Evolutionary conservation across 352 stramenopile genomes (phyloP).

Genomic region (Globisporangium cederbergense): DNA sequence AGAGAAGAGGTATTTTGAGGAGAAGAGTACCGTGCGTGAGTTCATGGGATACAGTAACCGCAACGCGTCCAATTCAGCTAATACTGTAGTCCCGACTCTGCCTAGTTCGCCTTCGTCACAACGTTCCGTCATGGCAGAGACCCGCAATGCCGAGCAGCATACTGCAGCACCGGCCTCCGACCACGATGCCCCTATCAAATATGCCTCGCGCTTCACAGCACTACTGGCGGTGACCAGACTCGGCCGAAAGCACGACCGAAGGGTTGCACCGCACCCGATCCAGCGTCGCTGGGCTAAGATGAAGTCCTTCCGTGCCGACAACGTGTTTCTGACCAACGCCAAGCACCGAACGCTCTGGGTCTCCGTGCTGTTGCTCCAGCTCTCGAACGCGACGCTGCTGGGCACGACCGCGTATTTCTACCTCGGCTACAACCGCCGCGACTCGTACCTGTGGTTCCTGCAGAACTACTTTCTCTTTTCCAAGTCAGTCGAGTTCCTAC

Average conservation of each 20-base stretch:
- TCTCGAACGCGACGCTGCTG: neutral
- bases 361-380: slow-evolving; percentile 1
- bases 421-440: neutral
- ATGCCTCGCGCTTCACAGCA: neutral
- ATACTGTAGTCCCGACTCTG: too few relatives aligned
- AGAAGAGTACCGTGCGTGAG: too few relatives aligned
- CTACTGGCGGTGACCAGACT: neutral
- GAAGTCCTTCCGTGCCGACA: neutral
- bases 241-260: neutral
- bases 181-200: neutral
- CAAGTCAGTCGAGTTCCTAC: neutral
- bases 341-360: neutral
- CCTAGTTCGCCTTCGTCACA: too few relatives aligned
- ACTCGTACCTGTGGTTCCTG: neutral
- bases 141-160: neutral
- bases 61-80: too few relatives aligned
- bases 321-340: neutral
- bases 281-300: neutral
- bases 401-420: neutral
- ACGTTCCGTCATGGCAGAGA: neutral
- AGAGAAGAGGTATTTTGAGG: too few relatives aligned
- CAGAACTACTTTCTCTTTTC: slow-evolving; percentile 1
- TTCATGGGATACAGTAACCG: too few relatives aligned
- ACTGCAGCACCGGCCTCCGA: neutral
- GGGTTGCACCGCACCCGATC: neutral